Percentiles rank a stretch among this genome's conserved stretches.
Conservation (phyloP, 1,284 basidiomycete genomes). For the Limonomyces culmigenus region DNA sequence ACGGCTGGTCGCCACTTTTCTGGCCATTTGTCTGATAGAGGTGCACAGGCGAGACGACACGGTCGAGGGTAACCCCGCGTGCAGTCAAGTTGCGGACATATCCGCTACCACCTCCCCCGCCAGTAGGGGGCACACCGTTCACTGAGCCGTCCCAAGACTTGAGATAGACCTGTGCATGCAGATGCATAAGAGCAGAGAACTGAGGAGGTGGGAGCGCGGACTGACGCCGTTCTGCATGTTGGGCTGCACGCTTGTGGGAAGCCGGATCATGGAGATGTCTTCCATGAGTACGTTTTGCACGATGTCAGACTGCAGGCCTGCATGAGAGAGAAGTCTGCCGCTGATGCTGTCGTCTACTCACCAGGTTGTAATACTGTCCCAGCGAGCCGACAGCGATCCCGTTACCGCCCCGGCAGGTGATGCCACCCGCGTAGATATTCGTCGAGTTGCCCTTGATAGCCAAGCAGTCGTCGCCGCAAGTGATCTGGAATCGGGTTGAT, state of each 20-base stretch:
- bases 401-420: conserved; percentile 44
- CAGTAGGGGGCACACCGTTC: conserved; percentile 40
- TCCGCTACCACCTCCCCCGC: conserved; percentile 43
- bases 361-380: conserved; percentile 40
- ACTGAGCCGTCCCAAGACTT: conserved; percentile 44
- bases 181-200: too few relatives aligned
- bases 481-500: conserved; percentile 17
- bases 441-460: conserved; percentile 53
- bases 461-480: conserved; percentile 49
- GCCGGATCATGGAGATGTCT: conserved; percentile 29
- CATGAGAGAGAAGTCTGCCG: too few relatives aligned
- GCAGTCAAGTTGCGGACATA: conserved; percentile 31
- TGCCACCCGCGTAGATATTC: conserved; percentile 29
- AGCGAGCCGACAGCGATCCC: conserved; percentile 49
- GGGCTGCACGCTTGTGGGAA: conserved; percentile 30
- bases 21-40: conserved; percentile 37
- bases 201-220: too few relatives aligned
- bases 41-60: conserved; percentile 27
- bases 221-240: conserved; percentile 34
- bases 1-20: conserved; percentile 27
- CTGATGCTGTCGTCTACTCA: too few relatives aligned
- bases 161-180: conserved; percentile 42
- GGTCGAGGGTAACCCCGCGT: conserved; percentile 27
- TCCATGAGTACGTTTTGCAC: conserved; percentile 39
- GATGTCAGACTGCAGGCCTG: conserved; percentile 30